phyloP scores from a whole-genome alignment of 345 rosid genomes.

The Kernera saxatilis region DNA sequence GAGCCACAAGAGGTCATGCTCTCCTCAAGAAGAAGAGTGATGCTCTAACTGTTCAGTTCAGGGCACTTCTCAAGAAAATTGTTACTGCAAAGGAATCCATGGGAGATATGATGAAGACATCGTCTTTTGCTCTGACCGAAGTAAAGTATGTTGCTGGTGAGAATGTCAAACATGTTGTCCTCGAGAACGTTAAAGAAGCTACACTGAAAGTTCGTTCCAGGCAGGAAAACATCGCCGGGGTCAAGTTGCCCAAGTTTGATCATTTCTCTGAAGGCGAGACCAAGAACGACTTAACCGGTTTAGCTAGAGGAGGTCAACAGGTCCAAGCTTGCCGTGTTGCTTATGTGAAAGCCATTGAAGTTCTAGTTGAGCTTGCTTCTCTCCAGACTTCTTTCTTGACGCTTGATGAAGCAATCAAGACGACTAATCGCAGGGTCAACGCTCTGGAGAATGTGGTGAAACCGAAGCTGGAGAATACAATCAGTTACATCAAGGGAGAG shows the following conservation, averaged over 20 bases:
- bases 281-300: constrained; percentile 84
- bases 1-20: constrained; percentile 95
- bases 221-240: constrained; percentile 82
- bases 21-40: constrained; percentile 97
- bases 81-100: constrained; percentile 79
- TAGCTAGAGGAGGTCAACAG: constrained; percentile 96
- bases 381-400: constrained; percentile 92
- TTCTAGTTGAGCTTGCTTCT: constrained; percentile 91
- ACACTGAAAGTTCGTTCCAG: constrained; percentile 75
- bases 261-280: constrained; percentile 78
- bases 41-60: constrained; percentile 86
- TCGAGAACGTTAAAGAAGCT: constrained; percentile 80
- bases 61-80: constrained; percentile 75
- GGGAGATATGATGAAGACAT: constrained; percentile 85
- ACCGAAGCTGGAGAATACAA: constrained; percentile 82
- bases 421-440: constrained; percentile 88
- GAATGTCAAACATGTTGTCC: constrained; percentile 69
- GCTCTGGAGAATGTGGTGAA: constrained; percentile 90
- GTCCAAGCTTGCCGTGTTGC: constrained; percentile 87
- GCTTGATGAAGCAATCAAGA: constrained; percentile 93
- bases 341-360: constrained; percentile 79
- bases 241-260: constrained; percentile 86
- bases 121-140: constrained; percentile 77
- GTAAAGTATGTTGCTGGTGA: constrained; percentile 90
- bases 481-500: constrained; percentile 81